These are phyloP conservation scores for Pythium angustatum DNA, from an alignment of 352 stramenopile genomes.

Conservation along the genomic window DNA sequence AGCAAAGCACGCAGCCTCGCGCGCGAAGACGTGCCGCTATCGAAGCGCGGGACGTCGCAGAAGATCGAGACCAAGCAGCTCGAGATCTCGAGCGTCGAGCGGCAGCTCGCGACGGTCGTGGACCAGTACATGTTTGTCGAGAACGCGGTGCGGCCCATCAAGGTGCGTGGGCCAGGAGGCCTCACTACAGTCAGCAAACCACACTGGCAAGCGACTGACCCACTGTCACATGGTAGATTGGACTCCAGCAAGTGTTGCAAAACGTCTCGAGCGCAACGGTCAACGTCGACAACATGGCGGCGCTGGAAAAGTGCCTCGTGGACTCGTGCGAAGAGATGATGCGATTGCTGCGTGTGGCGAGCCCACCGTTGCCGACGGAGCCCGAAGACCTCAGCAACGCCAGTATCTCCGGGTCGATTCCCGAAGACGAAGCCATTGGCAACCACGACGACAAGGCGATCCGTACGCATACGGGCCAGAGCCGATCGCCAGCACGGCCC, in stretches of 20 bases:
- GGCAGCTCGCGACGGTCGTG: conserved; percentile 61
- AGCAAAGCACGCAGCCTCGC: conserved; percentile 45
- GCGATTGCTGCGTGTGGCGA: conserved; percentile 51
- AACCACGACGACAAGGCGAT: not conserved
- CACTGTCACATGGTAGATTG: conserved; percentile 73
- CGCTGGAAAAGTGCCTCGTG: conserved; percentile 59
- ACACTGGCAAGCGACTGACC: too few relatives aligned
- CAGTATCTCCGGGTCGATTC: conserved; percentile 5
- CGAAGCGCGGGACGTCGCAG: conserved; percentile 64
- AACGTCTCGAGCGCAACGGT: conserved; percentile 72
- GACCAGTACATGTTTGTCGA: conserved; percentile 87
- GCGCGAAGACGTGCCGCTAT: conserved; percentile 55
- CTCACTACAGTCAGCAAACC: too few relatives aligned
- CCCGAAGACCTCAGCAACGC: not conserved
- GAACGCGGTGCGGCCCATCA: conserved; percentile 72
- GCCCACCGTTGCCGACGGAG: not conserved
- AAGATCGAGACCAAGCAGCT: conserved; percentile 70
- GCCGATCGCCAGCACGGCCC: not conserved
- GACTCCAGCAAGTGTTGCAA: conserved; percentile 78
- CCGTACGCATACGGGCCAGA: too few relatives aligned
- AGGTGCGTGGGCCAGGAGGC: too few relatives aligned
- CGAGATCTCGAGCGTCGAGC: conserved; percentile 63
- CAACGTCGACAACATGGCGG: conserved; percentile 64
- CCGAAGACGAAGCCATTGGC: conserved; percentile 13
- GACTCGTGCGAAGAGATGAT: conserved; percentile 77